Evolutionary conservation across 208 protist genomes (phyloP).

Genomic region (Entamoeba dispar): DNA sequence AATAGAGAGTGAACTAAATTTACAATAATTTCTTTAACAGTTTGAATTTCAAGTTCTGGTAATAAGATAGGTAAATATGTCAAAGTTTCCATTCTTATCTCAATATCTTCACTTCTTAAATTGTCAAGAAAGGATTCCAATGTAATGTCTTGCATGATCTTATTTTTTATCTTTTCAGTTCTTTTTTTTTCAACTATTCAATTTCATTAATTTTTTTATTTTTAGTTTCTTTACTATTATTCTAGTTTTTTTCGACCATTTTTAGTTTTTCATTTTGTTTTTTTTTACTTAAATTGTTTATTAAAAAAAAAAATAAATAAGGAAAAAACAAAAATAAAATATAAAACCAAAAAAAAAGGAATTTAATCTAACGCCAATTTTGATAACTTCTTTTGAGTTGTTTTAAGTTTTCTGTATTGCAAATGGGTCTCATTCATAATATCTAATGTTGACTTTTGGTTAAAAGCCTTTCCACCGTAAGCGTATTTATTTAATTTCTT

Average conservation of each 20-base stretch:
- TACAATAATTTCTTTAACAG: neutral
- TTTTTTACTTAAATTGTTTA: no score
- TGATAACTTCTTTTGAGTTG: neutral
- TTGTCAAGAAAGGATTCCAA: neutral
- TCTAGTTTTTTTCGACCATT: no score
- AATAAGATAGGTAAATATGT: neutral
- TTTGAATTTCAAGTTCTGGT: neutral
- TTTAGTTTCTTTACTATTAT: no score
- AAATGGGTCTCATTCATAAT: neutral
- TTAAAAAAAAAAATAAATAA: no score
- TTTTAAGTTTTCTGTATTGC: neutral
- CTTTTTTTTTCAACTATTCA: neutral
- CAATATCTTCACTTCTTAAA: neutral
- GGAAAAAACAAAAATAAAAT: no score
- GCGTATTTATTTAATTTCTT: constrained; percentile 3
- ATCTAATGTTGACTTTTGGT: neutral
- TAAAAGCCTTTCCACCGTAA: constrained; percentile 1
- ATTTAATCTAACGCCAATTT: neutral
- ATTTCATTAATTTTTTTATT: no score
- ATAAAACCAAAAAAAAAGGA: neutral
- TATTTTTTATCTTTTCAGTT: neutral
- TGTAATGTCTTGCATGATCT: neutral
- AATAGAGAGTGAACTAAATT: neutral
- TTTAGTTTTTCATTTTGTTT: no score
- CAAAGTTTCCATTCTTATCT: neutral